Evolutionary conservation across 306 rosid genomes (phyloP), one percentile per base, ranked within the genome.

Genomic region (Datisca glomerata): DNA sequence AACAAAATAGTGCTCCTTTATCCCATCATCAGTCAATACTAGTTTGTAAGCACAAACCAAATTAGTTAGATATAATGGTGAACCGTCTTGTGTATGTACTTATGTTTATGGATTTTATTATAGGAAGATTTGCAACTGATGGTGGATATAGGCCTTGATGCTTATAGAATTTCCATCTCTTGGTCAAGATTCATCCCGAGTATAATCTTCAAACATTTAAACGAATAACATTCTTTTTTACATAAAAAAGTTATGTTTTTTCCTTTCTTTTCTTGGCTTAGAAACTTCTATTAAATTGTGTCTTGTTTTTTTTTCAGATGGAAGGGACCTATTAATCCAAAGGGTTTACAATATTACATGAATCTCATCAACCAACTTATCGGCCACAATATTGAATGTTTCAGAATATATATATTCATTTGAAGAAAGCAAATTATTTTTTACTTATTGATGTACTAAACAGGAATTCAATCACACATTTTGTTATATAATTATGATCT

Each of bases 151-250:
- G 93, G 96, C 23, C 60, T 81, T 36, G 91, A 81, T 2, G 94
- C 75, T 4, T 78, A 75, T 24, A 75, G 91, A 73, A 81, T 86
- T 64, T 86, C 96, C 45, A 81, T 81, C 59, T 81, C 96, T 18
- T 81, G 94, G 91, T 81, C 94, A 0, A 75, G 96, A 62, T 63
- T 86, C n/a, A 65, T 81, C 35, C 91, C 94, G 59, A 73, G 93
- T 85, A 69, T 33, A 18, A 8, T 19, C 6, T 5, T 8, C 22
- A 20, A 7, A 35, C 17, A 0, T 33, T 18, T 31, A 18, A 33
- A 4, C 28, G 13, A 43, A 44, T 0, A 39, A 42, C 24, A 18
- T 5, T 18, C 16, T 7, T 40, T 24, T 2, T 2, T 8, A 23
- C 24, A 15, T 5, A 18, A 10, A 3, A 20, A 12, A 36, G 20